Evolutionary conservation across 805 yeast species (phyloP).

Genomic region (Monosporozyma solicola): DNA sequence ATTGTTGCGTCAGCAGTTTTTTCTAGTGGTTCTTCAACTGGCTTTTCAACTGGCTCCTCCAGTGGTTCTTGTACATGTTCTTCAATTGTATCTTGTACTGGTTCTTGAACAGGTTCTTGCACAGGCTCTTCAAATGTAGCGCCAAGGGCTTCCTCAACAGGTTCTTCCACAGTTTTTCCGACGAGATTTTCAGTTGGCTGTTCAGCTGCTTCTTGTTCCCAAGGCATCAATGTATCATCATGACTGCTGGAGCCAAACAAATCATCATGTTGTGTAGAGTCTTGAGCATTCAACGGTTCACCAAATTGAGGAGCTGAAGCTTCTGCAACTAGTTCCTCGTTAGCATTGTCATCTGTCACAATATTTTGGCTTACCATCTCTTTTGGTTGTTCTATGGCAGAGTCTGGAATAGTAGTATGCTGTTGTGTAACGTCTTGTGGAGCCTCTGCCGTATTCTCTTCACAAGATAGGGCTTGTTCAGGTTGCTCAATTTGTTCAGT

Average conservation of each 20-base stretch:
- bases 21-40: too few relatives aligned
- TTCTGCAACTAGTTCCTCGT: too few relatives aligned
- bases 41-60: too few relatives aligned
- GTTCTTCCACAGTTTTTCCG: neutral
- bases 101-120: neutral
- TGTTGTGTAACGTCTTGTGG: neutral
- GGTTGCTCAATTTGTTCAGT: neutral
- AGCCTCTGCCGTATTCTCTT: neutral
- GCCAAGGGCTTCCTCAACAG: neutral
- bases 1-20: too few relatives aligned
- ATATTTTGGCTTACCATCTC: neutral
- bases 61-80: too few relatives aligned
- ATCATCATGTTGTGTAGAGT: neutral
- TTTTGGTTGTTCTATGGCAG: neutral
- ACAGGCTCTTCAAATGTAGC: neutral
- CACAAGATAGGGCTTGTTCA: neutral
- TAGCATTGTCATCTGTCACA: neutral
- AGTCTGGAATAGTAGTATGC: neutral
- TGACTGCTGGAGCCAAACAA: neutral
- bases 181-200: neutral
- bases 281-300: neutral
- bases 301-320: neutral
- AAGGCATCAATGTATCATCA: conserved; percentile 10
- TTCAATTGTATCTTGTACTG: too few relatives aligned
- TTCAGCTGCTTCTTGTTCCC: conserved; percentile 6